Conservation (phyloP, 164 flowering plant genomes). For the Vitis rupestris region DNA sequence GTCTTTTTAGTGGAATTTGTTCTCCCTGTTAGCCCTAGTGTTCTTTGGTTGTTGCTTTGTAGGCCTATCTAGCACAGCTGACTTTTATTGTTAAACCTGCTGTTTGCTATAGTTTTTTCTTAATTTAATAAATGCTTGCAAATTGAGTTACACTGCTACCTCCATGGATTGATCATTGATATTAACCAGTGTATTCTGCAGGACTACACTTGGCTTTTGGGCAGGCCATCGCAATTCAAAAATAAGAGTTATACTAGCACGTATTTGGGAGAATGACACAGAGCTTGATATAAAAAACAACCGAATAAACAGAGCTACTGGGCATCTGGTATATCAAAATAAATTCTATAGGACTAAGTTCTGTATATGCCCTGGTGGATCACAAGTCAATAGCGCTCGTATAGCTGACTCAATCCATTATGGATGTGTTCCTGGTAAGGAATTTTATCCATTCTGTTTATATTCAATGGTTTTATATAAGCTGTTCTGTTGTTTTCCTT, state of each 20-base stretch:
- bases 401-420: conserved; percentile 92
- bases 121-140: too few species aligned
- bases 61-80: too few species aligned
- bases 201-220: conserved; percentile 2
- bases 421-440: conserved; percentile 95
- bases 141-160: too few species aligned
- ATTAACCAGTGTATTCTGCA: neutral
- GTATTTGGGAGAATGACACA: conserved; percentile 94
- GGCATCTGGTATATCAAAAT: conserved; percentile 79
- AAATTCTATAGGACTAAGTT: conserved; percentile 77
- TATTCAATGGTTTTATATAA: too few species aligned
- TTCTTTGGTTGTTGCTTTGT: too few species aligned
- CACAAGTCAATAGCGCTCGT: conserved; percentile 98
- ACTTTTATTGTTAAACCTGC: too few species aligned
- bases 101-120: too few species aligned
- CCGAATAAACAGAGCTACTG: conserved; percentile 85
- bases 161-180: too few species aligned
- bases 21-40: too few species aligned
- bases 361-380: conserved; percentile 99
- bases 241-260: conserved; percentile 90
- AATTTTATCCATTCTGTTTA: too few species aligned
- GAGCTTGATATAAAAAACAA: conserved; percentile 79
- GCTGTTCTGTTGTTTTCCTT: neutral
- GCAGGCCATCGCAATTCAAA: conserved; percentile 36
- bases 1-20: too few species aligned